phyloP scores from a whole-genome alignment of 73 alveolate genomes.

The Paramecium tetraurelia region DNA sequence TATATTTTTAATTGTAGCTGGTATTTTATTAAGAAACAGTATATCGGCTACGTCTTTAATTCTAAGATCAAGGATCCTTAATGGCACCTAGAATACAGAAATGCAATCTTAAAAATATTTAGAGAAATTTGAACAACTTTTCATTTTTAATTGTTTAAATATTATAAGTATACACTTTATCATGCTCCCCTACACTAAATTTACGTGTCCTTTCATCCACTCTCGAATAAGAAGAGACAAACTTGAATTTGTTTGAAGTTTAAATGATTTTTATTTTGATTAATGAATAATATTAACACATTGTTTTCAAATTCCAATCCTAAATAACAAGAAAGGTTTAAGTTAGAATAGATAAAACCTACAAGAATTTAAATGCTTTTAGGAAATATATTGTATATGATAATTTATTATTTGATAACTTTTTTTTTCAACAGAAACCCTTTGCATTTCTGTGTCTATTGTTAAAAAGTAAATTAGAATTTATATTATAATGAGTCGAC shows the following conservation, averaged over 20 bases:
- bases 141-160: background rate
- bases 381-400: too few relatives aligned
- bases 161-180: background rate
- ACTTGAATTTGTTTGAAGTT: background rate
- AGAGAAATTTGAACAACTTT: background rate
- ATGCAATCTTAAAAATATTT: background rate
- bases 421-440: too few relatives aligned
- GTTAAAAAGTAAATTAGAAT: too few relatives aligned
- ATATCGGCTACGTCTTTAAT: background rate
- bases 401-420: too few relatives aligned
- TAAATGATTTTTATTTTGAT: background rate
- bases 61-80: background rate
- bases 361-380: background rate
- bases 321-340: background rate
- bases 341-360: background rate
- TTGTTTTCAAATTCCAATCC: too few relatives aligned
- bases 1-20: background rate
- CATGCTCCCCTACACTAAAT: background rate
- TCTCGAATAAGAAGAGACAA: background rate
- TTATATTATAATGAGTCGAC: background rate
- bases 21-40: background rate
- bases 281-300: background rate
- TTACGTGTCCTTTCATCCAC: background rate
- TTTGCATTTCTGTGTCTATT: too few relatives aligned
- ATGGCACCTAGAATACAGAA: background rate